phyloP scores from a whole-genome alignment of 805 yeast genomes.

The Scheffersomyces amazonensis region DNA sequence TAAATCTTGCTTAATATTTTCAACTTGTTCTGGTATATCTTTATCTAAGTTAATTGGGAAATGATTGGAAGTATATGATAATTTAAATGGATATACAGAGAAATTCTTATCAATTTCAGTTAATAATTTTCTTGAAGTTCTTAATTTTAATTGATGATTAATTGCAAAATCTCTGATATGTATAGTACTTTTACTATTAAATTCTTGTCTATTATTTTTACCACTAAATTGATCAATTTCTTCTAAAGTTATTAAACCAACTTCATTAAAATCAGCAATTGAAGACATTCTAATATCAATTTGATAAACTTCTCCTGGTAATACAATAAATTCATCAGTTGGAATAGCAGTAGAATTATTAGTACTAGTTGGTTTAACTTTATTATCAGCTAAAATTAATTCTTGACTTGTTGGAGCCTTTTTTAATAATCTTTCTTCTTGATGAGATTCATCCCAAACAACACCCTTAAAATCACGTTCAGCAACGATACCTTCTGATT shows the following conservation, averaged over 20 bases:
- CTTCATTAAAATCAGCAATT: conserved; percentile 47
- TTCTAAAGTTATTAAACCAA: conserved; percentile 69
- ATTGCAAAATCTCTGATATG: conserved; percentile 87
- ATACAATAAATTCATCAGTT: conserved; percentile 65
- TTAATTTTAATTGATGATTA: conserved; percentile 70
- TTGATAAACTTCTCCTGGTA: conserved; percentile 82
- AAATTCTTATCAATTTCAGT: conserved; percentile 65
- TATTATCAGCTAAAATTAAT: conserved; percentile 7
- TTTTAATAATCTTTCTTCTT: conserved; percentile 56
- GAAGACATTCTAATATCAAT: conserved; percentile 84
- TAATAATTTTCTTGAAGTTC: conserved; percentile 68
- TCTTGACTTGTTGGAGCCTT: conserved; percentile 27
- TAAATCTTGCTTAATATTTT: conserved; percentile 50
- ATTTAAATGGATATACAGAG: conserved; percentile 91
- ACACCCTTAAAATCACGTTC: conserved; percentile 94
- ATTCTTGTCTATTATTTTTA: conserved; percentile 50
- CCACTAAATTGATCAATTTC: conserved; percentile 64
- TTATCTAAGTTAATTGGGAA: conserved; percentile 53
- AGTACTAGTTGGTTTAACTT: conserved; percentile 7
- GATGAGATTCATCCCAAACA: conserved; percentile 80
- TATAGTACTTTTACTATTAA: conserved; percentile 65
- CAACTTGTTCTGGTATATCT: conserved; percentile 37
- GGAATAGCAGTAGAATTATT: conserved; percentile 58
- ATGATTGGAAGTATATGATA: conserved; percentile 61
- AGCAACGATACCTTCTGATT: conserved; percentile 86